Evolutionary conservation across 2,329 filamentous ascomycete species (phyloP).

Genomic region (Diaporthe destruens): DNA sequence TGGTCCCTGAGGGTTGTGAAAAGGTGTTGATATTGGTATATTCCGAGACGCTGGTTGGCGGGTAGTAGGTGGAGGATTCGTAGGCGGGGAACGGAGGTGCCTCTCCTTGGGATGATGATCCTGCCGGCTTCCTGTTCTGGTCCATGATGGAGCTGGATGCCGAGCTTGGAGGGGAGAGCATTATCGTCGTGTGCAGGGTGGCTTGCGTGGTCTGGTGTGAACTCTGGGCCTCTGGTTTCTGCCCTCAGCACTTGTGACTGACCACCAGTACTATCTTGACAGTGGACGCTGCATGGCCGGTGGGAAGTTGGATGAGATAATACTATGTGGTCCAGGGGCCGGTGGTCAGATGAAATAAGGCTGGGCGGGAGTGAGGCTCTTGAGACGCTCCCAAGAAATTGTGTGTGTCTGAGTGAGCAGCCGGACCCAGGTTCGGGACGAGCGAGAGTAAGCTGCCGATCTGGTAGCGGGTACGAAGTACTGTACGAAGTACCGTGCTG

Average conservation of each 20-base stretch:
- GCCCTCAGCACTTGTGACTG: constrained; percentile 5
- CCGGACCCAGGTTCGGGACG: neutral
- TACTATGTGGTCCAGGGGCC: constrained; percentile 10
- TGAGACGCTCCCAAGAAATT: neutral
- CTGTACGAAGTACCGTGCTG: constrained; percentile 26
- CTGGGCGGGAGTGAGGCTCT: constrained; percentile 28
- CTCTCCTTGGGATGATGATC: constrained; percentile 9
- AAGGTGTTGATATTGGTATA: neutral
- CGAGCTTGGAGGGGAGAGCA: constrained; percentile 28
- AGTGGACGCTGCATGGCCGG: constrained; percentile 26
- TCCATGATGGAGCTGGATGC: constrained; percentile 35
- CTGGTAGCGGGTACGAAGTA: neutral
- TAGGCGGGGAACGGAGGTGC: constrained; percentile 1
- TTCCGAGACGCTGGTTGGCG: constrained; percentile 58
- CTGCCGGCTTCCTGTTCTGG: constrained; percentile 7
- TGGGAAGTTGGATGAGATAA: constrained; percentile 1
- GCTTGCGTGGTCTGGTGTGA: neutral
- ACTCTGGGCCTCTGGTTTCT: constrained; percentile 1
- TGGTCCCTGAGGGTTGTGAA: neutral
- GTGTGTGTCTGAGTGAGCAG: constrained; percentile 16
- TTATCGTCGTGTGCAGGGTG: constrained; percentile 9
- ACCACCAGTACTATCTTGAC: constrained; percentile 29
- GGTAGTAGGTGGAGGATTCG: constrained; percentile 44
- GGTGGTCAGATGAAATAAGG: constrained; percentile 29
- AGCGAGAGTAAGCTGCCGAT: constrained; percentile 31